phyloP scores from a whole-genome alignment of 2,329 filamentous ascomycete species.

The Phialophora macrospora region DNA sequence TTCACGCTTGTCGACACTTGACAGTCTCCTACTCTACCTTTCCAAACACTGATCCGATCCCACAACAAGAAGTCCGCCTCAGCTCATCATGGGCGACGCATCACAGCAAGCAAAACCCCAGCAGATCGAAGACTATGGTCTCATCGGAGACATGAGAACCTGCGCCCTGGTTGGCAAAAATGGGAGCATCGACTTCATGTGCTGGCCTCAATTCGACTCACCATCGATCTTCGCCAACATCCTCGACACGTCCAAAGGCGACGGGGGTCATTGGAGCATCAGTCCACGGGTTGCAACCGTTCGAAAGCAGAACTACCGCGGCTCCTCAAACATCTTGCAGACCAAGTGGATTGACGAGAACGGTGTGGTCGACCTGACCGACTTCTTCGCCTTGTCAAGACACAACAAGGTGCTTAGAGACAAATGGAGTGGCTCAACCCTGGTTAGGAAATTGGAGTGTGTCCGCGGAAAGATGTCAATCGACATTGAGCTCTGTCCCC shows the following conservation, averaged over 20 bases:
- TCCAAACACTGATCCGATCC: background rate
- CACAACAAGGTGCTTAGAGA: conserved; percentile 53
- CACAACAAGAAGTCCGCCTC: background rate
- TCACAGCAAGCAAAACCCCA: conserved; percentile 12
- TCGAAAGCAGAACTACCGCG: conserved; percentile 78
- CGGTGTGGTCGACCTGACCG: conserved; percentile 72
- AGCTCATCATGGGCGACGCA: conserved; percentile 14
- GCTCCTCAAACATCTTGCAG: conserved; percentile 74
- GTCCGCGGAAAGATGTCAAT: conserved; percentile 69
- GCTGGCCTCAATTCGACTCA: conserved; percentile 81
- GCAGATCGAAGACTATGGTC: conserved; percentile 74
- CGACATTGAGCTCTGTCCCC: conserved; percentile 72
- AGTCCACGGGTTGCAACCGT: conserved; percentile 57
- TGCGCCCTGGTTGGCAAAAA: conserved; percentile 76
- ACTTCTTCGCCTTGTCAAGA: conserved; percentile 76
- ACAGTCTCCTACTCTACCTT: background rate
- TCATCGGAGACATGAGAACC: conserved; percentile 81
- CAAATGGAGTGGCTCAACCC: conserved; percentile 42
- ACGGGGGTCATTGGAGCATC: conserved; percentile 67
- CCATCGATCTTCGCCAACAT: conserved; percentile 76
- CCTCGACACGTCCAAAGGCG: conserved; percentile 74
- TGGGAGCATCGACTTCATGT: conserved; percentile 77
- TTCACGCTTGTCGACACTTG: background rate
- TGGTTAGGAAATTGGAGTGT: conserved; percentile 73
- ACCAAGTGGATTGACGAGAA: conserved; percentile 78